Base-by-base conservation (phyloP, 306 rosid genomes). In the Phaseolus lunatus region DNA sequence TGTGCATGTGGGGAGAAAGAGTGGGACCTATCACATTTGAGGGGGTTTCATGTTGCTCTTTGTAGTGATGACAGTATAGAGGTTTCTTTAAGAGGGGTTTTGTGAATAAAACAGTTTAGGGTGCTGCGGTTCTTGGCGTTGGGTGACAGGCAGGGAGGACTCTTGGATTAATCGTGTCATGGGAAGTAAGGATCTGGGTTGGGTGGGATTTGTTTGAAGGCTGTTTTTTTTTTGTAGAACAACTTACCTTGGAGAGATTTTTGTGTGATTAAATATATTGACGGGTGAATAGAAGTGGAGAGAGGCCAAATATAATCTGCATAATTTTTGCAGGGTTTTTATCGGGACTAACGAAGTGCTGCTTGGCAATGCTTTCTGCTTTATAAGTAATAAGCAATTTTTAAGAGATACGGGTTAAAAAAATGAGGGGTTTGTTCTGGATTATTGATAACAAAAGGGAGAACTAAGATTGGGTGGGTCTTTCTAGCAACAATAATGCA, bases 131-230 rank as follows among this genome's bases (percentile, higher is more conserved):
- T 59, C 20, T 59, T 66, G 78, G 20, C 23, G 22, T 50, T 8
- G 53, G 11, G 8, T 47, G 47, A 70, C 20, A 5, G 27, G 20
- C 23, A n/a, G 43, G 62, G 57, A 13, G 63, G 68, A 8, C 20
- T 37, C 4, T 58, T 72, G 31, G 18, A 57, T 52, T 53, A 5
- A 6, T 15, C n/a, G 26, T 18, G 37, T 64, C 44, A 50, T 35
- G 13, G 19, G 67, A 37, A 65, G 29, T 50, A 57, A 48, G 68
- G 41, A 27, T 5, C 29, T 41, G 39, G 26, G 29, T 22, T 70
- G 62, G 57, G 48, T 62, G 62, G 72, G 67, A 66, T 73, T 56
- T 58, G 67, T 67, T 67, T 67, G 52, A 29, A 16, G 39, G 61
- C 2, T 22, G 5, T 72, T 43, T 13, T 54, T 43, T 13, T 54